phyloP scores from a whole-genome alignment of 352 stramenopile species.

The Phytophthora constricta region DNA sequence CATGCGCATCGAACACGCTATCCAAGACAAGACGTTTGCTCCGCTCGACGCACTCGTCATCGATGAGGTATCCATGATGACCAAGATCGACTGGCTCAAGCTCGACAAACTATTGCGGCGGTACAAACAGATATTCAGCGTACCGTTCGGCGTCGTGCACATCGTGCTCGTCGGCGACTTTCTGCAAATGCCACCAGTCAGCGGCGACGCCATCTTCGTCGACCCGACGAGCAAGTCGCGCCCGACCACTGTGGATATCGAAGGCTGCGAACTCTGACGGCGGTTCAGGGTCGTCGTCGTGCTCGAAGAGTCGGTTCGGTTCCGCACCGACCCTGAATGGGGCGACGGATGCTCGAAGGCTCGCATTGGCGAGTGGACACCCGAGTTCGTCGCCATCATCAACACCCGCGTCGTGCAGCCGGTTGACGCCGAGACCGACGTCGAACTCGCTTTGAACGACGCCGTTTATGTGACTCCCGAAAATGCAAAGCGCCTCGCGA shows the following conservation, averaged over 20 bases:
- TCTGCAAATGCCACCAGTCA: conserved; percentile 8
- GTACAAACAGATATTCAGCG: conserved; percentile 4
- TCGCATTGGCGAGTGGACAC: conserved; percentile 4
- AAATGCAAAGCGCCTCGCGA: conserved; percentile 1
- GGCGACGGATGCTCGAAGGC: conserved; percentile 1
- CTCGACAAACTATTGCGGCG: conserved; percentile 2
- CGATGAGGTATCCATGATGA: neutral
- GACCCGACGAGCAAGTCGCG: neutral
- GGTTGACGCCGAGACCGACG: neutral
- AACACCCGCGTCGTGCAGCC: conserved; percentile 10
- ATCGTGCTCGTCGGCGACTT: conserved; percentile 6
- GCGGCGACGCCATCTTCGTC: neutral
- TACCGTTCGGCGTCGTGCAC: neutral
- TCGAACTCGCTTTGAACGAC: neutral
- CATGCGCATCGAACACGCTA: neutral
- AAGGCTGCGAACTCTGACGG: conserved; percentile 12
- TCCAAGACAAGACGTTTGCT: neutral
- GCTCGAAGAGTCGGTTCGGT: conserved; percentile 9
- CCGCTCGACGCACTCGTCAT: conserved; percentile 1
- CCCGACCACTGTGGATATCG: neutral
- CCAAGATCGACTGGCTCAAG: neutral
- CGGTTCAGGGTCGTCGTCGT: neutral
- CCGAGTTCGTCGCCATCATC: conserved; percentile 3
- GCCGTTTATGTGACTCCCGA: conserved; percentile 1
- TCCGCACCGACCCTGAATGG: conserved; percentile 3